Evolutionary conservation across 1,284 basidiomycete species (phyloP).

Genomic region (Pyrrhoderma noxium): DNA sequence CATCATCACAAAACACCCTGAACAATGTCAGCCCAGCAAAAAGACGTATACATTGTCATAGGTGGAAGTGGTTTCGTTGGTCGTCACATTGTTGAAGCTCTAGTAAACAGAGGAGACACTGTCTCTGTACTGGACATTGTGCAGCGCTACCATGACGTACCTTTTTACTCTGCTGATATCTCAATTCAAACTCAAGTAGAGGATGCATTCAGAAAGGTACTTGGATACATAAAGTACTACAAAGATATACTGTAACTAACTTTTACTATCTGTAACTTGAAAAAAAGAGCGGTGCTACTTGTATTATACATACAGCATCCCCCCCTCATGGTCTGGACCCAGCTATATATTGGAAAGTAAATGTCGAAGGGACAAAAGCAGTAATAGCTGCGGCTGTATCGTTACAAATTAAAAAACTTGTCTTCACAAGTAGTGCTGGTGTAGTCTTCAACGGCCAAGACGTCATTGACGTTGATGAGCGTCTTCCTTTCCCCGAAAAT

Average conservation of each 20-base stretch:
- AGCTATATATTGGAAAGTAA: conserved; percentile 86
- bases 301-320: conserved; percentile 95
- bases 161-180: conserved; percentile 84
- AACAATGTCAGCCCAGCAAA: conserved; percentile 4
- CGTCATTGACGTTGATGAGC: conserved; percentile 86
- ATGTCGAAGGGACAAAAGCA: conserved; percentile 86
- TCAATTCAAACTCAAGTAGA: conserved; percentile 68
- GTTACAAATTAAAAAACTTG: conserved; percentile 74
- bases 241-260: neutral
- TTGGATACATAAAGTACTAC: neutral
- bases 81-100: conserved; percentile 79
- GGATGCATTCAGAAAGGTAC: conserved; percentile 66
- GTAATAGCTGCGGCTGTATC: conserved; percentile 78
- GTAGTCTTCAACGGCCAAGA: conserved; percentile 86
- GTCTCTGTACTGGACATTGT: conserved; percentile 87
- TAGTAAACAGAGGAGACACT: conserved; percentile 71
- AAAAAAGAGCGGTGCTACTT: conserved; percentile 67
- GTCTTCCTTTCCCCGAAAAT: conserved; percentile 67
- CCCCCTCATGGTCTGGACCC: conserved; percentile 71
- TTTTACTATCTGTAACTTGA: conserved; percentile 3
- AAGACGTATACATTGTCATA: conserved; percentile 75
- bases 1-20: no score
- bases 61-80: conserved; percentile 92
- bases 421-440: conserved; percentile 93
- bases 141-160: conserved; percentile 78